A percentile compares a stretch with the other conserved stretches of the same genome.
Conservation (phyloP, 257 asterid species). For the Plantago ovata region DNA sequence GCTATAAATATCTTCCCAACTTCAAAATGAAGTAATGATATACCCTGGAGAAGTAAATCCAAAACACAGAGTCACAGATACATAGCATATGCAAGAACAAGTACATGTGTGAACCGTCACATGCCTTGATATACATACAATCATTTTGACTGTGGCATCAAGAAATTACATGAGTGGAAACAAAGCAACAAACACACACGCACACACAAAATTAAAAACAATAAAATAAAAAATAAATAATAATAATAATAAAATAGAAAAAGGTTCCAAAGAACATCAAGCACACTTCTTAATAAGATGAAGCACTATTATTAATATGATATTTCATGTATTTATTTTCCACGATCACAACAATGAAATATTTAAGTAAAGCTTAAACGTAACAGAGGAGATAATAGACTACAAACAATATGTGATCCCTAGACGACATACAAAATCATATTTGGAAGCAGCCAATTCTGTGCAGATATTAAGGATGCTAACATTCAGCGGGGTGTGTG, state of each 20-base stretch:
- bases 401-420: constrained; percentile 11
- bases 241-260: too few species aligned
- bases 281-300: constrained; percentile 11
- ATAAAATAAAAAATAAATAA: too few species aligned
- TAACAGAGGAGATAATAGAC: background rate
- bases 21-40: background rate
- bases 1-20: constrained; percentile 13
- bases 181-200: constrained; percentile 16
- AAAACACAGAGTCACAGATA: background rate
- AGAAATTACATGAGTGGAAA: background rate
- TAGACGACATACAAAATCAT: constrained; percentile 10
- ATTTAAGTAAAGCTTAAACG: constrained; percentile 11
- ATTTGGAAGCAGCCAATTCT: constrained; percentile 9
- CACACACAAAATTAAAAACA: too few species aligned
- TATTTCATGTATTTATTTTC: constrained; percentile 7
- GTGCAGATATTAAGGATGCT: constrained; percentile 10
- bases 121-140: background rate
- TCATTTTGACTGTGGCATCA: too few species aligned
- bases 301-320: constrained; percentile 1
- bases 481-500: too few species aligned
- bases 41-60: too few species aligned
- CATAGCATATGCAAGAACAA: constrained; percentile 12
- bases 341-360: background rate
- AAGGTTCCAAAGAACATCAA: constrained; percentile 16
- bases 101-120: constrained; percentile 1